Base-by-base conservation (phyloP, 2,329 filamentous ascomycete species). In the Rhinocladiella similis region DNA sequence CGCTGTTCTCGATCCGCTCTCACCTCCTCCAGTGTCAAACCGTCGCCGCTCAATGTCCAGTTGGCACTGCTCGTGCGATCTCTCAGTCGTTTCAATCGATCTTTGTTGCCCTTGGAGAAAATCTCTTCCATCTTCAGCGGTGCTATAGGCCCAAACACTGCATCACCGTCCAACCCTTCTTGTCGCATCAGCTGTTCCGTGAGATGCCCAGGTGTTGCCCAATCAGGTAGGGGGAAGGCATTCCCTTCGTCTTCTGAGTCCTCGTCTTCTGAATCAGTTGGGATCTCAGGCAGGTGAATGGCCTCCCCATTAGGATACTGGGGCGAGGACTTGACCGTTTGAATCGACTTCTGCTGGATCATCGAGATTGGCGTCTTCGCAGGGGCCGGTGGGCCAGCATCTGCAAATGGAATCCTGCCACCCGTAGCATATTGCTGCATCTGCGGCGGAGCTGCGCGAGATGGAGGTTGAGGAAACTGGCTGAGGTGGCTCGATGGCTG, bases 71-170 rank as follows among this genome's bases (percentile, higher is more conserved):
- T 96, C 4, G 93, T 97, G 54, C 94, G 83, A 50, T 90, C 87
- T 16, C 95, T 85, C 80, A 97, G 97, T 69, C 91, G 90, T 77
- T 90, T 89, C 72, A 89, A 85, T 62, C 88, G 80, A 54, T 93
- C 91, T 72, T 91, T 91, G 73, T 89, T 92, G 72, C 91, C 90
- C 73, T 83, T 88, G 20, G 63, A 55, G 75, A 99, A 99, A 29
- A 97, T 91, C 70, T 97, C 92, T 68, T 99, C 95, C 87, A 99
- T 94, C 68, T 91, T 90, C 63, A 99, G 80, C 12, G 91, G 90
- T 10, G 83, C 87, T 20, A 96, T 91, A 0, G 90, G 89, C 0
- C 94, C 94, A 68, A 99, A 99, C 51, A 99, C 89, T 36, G 83
- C 78, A 67, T 90, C 84, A 0, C 91, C 90, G 67, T 99, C 91